Base-by-base conservation (phyloP, 1,284 basidiomycete species). In the Coriolopsis trogii region DNA sequence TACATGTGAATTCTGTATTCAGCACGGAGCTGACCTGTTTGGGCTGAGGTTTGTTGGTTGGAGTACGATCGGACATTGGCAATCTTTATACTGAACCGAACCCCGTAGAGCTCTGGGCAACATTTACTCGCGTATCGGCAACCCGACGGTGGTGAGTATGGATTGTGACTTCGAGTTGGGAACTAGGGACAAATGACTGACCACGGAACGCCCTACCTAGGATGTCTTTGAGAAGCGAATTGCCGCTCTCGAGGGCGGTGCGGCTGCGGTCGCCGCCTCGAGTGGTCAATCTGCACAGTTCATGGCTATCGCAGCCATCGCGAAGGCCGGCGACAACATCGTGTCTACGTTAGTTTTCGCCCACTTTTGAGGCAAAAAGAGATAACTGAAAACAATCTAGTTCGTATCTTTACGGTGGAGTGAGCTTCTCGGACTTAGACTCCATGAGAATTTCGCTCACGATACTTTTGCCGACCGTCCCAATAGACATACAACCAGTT, bases 401-500 rank as follows among this genome's bases (percentile, higher is more conserved):
- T 0, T 80, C 82, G 4, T 81, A 75, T 61, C 70, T 89, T 4
- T 90, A 89, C 54, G 87, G 87, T 39, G 85, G 85, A 26, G 84
- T 85, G 58, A 63, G 81, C n/a, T n/a, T n/a, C n/a, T n/a, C n/a
- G n/a, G n/a, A n/a, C n/a, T n/a, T n/a, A n/a, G n/a, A n/a, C n/a
- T n/a, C n/a, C n/a, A n/a, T n/a, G n/a, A n/a, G n/a, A n/a, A n/a
- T n/a, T n/a, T 15, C 3, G 9, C 20, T 30, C 15, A 38, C 18
- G 12, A 62, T 24, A 16, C 2, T 10, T 4, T 18, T 5, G 12
- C n/a, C n/a, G n/a, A n/a, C n/a, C n/a, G n/a, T n/a, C n/a, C n/a
- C n/a, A n/a, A n/a, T 63, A 82, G 81, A 93, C 89, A 3, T 94
- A 89, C 75, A 95, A 95, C 64, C 92, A 93, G 67, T 87, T 95